phyloP scores from a whole-genome alignment of 2,329 filamentous ascomycete genomes.

The Fusarium tjaetaba region DNA sequence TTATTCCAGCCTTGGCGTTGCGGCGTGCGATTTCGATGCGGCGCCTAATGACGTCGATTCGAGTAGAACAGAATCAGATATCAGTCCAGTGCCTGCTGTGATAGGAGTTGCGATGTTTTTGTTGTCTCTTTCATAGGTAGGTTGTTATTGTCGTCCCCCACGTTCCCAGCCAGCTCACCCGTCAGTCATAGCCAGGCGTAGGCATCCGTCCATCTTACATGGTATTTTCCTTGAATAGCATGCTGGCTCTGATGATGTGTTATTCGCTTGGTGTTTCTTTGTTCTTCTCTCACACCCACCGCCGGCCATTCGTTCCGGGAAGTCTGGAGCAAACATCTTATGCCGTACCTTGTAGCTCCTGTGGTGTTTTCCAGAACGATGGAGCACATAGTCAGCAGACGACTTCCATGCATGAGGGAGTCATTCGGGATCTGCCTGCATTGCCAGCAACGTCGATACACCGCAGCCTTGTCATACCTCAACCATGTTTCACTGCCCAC shows the following conservation, averaged over 20 bases:
- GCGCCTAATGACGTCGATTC: conserved; percentile 41
- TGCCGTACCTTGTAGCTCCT: conserved; percentile 8
- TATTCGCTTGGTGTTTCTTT: conserved; percentile 20
- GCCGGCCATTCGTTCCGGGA: conserved; percentile 1
- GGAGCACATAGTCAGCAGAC: conserved; percentile 40
- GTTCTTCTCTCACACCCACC: conserved; percentile 13
- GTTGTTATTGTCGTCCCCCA: conserved; percentile 19
- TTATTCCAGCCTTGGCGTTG: conserved; percentile 35
- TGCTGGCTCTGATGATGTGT: conserved; percentile 19
- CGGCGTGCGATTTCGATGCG: conserved; percentile 17
- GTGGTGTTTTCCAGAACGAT: conserved; percentile 21
- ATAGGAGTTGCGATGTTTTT: conserved; percentile 33
- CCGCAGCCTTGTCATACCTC: conserved; percentile 38
- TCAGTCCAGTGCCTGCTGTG: conserved; percentile 30
- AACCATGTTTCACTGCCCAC: conserved; percentile 39
- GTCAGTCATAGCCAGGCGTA: conserved; percentile 7
- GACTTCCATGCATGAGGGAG: conserved; percentile 38
- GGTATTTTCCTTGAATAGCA: conserved; percentile 16
- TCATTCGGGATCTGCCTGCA: conserved; percentile 42
- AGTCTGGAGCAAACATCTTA: conserved; percentile 18
- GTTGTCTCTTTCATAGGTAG: conserved; percentile 24
- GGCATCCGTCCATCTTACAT: conserved; percentile 6
- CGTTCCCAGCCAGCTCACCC: conserved; percentile 19
- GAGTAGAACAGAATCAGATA: conserved; percentile 28
- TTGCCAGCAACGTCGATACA: conserved; percentile 41